These are phyloP conservation scores for Phytopythium chamaehyphon DNA, from an alignment of 352 stramenopile species.

Conservation along the genomic window DNA sequence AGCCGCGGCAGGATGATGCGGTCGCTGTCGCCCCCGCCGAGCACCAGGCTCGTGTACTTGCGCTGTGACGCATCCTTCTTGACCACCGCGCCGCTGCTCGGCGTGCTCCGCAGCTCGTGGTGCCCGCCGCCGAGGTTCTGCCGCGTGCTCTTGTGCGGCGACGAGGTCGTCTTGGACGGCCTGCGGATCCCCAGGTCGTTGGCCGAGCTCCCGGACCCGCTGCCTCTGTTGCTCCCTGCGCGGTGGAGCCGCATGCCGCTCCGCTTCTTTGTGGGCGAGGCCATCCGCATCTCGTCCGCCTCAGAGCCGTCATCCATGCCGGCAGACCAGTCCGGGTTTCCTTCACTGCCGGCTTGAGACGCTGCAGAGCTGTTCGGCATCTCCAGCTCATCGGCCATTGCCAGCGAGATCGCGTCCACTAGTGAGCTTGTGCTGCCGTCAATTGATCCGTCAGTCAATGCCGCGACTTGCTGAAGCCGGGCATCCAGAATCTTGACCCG, in stretches of 20 bases:
- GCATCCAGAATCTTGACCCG: constrained; percentile 54
- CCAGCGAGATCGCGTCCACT: constrained; percentile 29
- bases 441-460: constrained; percentile 15
- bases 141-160: constrained; percentile 19
- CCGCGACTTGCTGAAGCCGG: constrained; percentile 31
- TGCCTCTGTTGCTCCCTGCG: constrained; percentile 31
- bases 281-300: constrained; percentile 33
- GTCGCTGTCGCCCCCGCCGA: constrained; percentile 20
- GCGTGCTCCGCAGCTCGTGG: constrained; percentile 9
- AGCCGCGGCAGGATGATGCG: constrained; percentile 50
- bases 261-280: constrained; percentile 59
- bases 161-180: constrained; percentile 37
- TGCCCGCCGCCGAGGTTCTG: constrained; percentile 10
- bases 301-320: constrained; percentile 20
- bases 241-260: constrained; percentile 25
- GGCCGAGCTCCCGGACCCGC: constrained; percentile 15
- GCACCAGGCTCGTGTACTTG: constrained; percentile 29
- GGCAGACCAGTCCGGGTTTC: constrained; percentile 1
- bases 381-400: constrained; percentile 27
- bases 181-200: constrained; percentile 31
- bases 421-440: constrained; percentile 22
- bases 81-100: constrained; percentile 4
- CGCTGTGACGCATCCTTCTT: constrained; percentile 41
- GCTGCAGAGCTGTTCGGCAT: constrained; percentile 6
- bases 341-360: constrained; percentile 4